Percentiles rank a stretch among this genome's conserved stretches.
These are phyloP conservation scores for Apiospora rasikravindrae DNA, from an alignment of 2,329 filamentous ascomycete species.

Conservation along the genomic window DNA sequence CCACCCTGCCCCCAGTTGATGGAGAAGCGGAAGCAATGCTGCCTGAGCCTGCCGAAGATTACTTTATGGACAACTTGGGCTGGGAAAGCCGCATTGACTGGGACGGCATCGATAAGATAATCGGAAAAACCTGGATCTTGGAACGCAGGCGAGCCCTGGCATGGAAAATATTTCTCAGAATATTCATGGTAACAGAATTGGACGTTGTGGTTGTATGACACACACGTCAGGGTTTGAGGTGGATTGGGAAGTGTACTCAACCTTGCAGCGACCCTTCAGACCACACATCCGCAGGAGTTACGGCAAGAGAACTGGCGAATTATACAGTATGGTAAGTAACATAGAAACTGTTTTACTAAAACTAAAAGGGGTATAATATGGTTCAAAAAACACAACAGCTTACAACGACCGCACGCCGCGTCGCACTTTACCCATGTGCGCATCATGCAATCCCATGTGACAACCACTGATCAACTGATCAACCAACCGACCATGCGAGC, in stretches of 20 bases:
- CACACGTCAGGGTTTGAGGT: not conserved
- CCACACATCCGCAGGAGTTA: not conserved
- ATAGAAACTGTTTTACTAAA: conserved; percentile 12
- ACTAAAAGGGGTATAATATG: conserved; percentile 14
- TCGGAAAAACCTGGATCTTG: not conserved
- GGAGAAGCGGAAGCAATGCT: not conserved
- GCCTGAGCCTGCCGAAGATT: not conserved
- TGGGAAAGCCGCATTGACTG: not conserved
- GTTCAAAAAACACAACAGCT: not conserved
- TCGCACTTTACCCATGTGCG: conserved; percentile 13
- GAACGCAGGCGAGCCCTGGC: not conserved
- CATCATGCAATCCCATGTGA: conserved; percentile 14
- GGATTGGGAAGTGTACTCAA: too few species aligned
- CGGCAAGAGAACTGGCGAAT: not conserved
- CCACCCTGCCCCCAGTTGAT: not conserved
- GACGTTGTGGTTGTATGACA: not conserved
- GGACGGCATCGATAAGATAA: not conserved
- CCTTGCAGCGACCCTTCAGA: not conserved
- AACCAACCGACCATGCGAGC: not conserved
- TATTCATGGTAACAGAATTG: not conserved
- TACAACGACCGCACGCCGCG: conserved; percentile 1
- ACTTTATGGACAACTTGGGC: not conserved
- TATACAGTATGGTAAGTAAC: too few species aligned
- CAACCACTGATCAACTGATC: not conserved
- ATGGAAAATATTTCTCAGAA: not conserved